These are phyloP conservation scores for Penicillium frequentans DNA, from an alignment of 2,329 filamentous ascomycete species.

Conservation along the genomic window DNA sequence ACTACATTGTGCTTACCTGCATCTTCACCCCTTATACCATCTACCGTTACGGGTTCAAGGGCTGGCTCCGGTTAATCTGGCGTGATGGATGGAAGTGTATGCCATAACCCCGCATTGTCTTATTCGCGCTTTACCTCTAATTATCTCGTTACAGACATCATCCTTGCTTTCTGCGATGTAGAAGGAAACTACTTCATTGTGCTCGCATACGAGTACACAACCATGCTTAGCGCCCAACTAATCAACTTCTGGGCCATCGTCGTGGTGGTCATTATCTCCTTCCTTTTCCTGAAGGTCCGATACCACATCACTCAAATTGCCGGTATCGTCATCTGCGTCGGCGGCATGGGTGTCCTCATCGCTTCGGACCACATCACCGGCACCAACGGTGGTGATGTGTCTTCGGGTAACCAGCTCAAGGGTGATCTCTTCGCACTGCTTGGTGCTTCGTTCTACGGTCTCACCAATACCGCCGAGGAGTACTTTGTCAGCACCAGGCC, in stretches of 20 bases:
- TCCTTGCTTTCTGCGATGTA: constrained; percentile 90
- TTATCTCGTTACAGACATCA: constrained; percentile 57
- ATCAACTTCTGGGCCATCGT: constrained; percentile 99
- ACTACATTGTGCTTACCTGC: constrained; percentile 79
- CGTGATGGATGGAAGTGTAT: constrained; percentile 82
- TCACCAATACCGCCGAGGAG: constrained; percentile 90
- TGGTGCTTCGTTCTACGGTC: constrained; percentile 86
- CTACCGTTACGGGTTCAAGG: constrained; percentile 73
- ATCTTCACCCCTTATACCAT: constrained; percentile 81
- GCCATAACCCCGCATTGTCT: background rate
- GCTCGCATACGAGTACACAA: constrained; percentile 88
- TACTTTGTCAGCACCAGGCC: constrained; percentile 86
- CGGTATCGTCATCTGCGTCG: constrained; percentile 87
- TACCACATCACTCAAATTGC: constrained; percentile 83
- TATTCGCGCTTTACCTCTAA: constrained; percentile 1
- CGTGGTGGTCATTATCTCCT: constrained; percentile 82
- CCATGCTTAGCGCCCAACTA: constrained; percentile 86
- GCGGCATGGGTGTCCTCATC: constrained; percentile 84
- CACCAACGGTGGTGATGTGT: constrained; percentile 63
- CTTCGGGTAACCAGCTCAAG: constrained; percentile 70
- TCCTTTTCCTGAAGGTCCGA: constrained; percentile 78
- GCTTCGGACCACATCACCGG: constrained; percentile 82
- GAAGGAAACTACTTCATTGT: constrained; percentile 98
- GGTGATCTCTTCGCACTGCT: constrained; percentile 90
- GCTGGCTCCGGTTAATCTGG: constrained; percentile 63